Evolutionary conservation across 2,329 filamentous ascomycete genomes (phyloP), one percentile per base, ranked within the genome.

Genomic region (Arthrobotrys sinensis): DNA sequence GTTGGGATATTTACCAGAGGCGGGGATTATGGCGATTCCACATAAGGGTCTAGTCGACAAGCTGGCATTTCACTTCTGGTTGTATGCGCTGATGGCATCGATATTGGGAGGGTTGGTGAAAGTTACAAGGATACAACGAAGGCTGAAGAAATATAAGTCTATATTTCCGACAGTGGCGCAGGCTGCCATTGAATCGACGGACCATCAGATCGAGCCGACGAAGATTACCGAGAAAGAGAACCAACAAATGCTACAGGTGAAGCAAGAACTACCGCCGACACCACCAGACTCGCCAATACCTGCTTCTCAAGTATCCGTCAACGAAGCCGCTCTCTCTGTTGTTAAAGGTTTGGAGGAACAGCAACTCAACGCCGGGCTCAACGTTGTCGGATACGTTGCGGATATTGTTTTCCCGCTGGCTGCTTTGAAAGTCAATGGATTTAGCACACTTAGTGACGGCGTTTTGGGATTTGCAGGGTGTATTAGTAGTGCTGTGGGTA

Each of bases 1-100:
- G 24, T 40, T 77, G 32, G 73, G 73, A 3, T 79, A 79, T 24
- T 34, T 79, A 16, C 69, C 76, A 1, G 76, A 79, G 5, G 68
- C 76, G 24, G 76, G 68, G 21, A 79, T 79, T 21, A 63, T 63
- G 12, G 62, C 52, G 1, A 73, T 79, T 19, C 76, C 76, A 21
- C 64, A 79, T 34, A 67, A 55, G 24, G 62, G 45, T 12, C 10
- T 64, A 3, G 63, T 79, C 14, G 76, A 79, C 36, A 79, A 67
- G n/a, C 28, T 69, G 53, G 76, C 76, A 11, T 77, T 79, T 66
- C 52, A 79, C 36, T 72, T 79, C 38, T 79, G 76, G 76, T 43
- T 79, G 11, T 79, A 73, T 34, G 76, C 76, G 7, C 46, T 79
- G 10, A 24, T 68, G 16, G 76, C 76, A 19, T 79, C 76, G 43